phyloP scores from a whole-genome alignment of 768 basidiomycete genomes.

The Amanita phalloides region DNA sequence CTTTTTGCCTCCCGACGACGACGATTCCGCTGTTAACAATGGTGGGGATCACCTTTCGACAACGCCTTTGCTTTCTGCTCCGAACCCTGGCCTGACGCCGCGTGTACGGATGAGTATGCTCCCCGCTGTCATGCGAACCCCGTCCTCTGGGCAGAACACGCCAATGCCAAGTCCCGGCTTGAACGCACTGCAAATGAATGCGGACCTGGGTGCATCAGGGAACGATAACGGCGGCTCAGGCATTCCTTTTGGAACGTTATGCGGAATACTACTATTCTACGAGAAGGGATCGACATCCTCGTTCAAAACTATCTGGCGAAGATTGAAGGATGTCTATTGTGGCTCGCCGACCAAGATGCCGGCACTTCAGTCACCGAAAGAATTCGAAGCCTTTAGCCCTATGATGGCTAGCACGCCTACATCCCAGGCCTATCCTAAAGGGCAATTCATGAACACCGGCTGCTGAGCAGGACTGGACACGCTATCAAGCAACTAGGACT shows the following conservation, averaged over 20 bases:
- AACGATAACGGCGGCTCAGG: neutral
- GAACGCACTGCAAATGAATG: neutral
- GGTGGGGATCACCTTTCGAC: neutral
- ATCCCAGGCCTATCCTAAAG: neutral
- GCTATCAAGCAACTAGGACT: neutral
- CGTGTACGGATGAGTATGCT: slow-evolving; percentile 6
- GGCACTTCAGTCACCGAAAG: neutral
- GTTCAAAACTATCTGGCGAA: slow-evolving; percentile 69
- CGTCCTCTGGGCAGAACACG: slow-evolving; percentile 6
- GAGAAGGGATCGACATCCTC: slow-evolving; percentile 89
- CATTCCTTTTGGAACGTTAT: slow-evolving; percentile 30
- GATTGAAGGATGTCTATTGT: slow-evolving; percentile 61
- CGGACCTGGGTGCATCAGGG: neutral
- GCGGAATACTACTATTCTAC: slow-evolving; percentile 67
- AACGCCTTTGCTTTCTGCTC: slow-evolving; percentile 7
- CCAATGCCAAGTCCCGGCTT: slow-evolving; percentile 11
- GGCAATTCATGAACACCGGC: neutral
- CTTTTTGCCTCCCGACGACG: slow-evolving; percentile 1
- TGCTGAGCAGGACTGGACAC: neutral
- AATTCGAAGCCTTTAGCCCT: slow-evolving; percentile 1
- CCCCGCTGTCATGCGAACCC: neutral
- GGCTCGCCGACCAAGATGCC: slow-evolving; percentile 19
- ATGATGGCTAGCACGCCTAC: slow-evolving; percentile 4
- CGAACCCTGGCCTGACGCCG: slow-evolving; percentile 5
- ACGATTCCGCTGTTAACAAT: neutral